These are phyloP conservation scores for Bacidia gigantensis DNA, from an alignment of 495 filamentous ascomycete species.

Conservation along the genomic window DNA sequence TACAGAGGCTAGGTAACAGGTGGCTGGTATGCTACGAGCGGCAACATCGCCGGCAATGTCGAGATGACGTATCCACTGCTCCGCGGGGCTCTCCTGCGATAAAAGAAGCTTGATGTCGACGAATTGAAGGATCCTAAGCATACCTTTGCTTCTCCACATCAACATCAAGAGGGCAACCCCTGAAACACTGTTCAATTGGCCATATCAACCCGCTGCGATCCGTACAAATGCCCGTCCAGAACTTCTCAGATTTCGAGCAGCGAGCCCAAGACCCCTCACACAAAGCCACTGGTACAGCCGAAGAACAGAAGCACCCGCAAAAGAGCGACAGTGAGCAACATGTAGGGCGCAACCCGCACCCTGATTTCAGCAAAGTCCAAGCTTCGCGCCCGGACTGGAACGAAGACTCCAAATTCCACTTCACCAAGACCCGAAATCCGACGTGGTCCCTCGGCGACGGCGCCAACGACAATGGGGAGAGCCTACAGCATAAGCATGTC, in stretches of 20 bases:
- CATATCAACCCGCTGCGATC: no score
- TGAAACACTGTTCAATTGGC: no score
- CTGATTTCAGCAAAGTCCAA: conserved; percentile 67
- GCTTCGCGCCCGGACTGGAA: conserved; percentile 56
- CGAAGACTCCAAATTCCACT: conserved; percentile 30
- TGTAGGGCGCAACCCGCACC: conserved; percentile 17
- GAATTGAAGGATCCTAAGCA: no score
- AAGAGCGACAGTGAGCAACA: conserved; percentile 23
- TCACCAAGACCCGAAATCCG: conserved; percentile 62
- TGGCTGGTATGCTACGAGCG: no score
- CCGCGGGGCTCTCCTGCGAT: no score
- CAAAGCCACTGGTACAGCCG: not conserved
- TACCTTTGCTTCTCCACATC: no score
- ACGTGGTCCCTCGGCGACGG: conserved; percentile 69
- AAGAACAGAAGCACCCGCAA: conserved; percentile 17
- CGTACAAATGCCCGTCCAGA: conserved; percentile 11
- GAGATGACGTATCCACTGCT: no score
- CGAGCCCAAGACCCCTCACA: conserved; percentile 18
- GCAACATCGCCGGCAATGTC: no score
- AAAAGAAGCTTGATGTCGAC: no score
- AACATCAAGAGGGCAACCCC: no score
- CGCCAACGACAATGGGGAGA: conserved; percentile 46
- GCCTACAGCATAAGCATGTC: conserved; percentile 47
- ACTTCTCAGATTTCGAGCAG: conserved; percentile 22
- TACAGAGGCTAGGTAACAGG: no score